Base-by-base conservation (phyloP, 306 rosid species). In the Vigna mungo region DNA sequence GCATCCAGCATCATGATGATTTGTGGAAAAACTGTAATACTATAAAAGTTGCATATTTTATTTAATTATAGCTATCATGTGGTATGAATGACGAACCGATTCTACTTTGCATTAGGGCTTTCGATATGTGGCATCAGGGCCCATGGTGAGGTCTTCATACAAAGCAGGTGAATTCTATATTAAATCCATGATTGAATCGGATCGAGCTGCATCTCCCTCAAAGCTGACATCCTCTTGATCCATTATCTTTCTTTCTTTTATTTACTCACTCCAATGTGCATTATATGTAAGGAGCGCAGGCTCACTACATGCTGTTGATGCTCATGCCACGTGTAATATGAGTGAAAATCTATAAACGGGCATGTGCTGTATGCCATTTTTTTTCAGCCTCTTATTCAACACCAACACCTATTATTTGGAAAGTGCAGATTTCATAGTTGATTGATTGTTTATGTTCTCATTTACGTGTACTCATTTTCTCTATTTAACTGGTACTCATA, bases 91-190 rank as follows among this genome's bases (percentile, higher is more conserved):
- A 72, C 70, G 37, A 49, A 68, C 60, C 37, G 51, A 37, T 71
- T 75, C 52, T 81, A 71, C 60, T 73, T 82, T 74, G 78, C 47
- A 58, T 80, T 61, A 90, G 97, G 97, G 97, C 51, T 93, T 95
- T 76, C 92, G 92, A 56, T 90, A 92, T 56, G 96, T 95, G 76
- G 99, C 97, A 37, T 90, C 97, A 70, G 93, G 99, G 58, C 99
- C 96, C 60, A 86, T 92, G 94, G 97, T 95, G 65, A 95, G 97
- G 80, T 95, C 97, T 34, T 92, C 97, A 64, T 95, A 90, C 85
- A 89, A 92, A 69, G 98, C 98, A 34, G 98, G 96, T 63, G 97
- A 90, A 78, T 95, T 81, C 90, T 91, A 94, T 73, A 94, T 94
- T 78, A 94, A 94, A 84, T 91, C 98, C 76, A 91, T 94, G 98